A percentile compares a stretch with the other conserved stretches of the same genome.
Evolutionary conservation across 2,329 filamentous ascomycete genomes (phyloP).

Genomic region (Teratosphaeria pseudoeucalypti): DNA sequence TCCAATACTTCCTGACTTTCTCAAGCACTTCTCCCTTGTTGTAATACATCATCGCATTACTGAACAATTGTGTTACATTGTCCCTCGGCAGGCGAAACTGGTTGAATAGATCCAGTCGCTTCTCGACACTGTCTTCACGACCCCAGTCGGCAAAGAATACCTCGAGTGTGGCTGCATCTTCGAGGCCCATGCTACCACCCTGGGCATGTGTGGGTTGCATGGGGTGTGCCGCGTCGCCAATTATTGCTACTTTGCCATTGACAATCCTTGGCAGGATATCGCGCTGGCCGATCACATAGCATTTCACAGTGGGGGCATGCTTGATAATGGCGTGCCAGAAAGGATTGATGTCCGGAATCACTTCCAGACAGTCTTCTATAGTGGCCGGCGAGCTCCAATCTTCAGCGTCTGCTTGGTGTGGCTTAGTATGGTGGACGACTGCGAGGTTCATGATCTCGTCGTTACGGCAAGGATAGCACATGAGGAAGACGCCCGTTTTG

Average conservation of each 20-base stretch:
- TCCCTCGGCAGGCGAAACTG: background rate
- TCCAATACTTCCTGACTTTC: background rate
- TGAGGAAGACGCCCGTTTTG: slow-evolving; percentile 2
- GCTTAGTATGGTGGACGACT: slow-evolving; percentile 7
- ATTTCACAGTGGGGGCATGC: slow-evolving; percentile 1
- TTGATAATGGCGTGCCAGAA: slow-evolving; percentile 4
- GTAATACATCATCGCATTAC: slow-evolving; percentile 27
- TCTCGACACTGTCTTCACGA: slow-evolving; percentile 1
- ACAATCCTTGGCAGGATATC: slow-evolving; percentile 5
- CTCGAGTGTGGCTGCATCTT: background rate
- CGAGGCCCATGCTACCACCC: background rate
- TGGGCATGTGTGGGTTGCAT: slow-evolving; percentile 1
- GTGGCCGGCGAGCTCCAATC: slow-evolving; percentile 8
- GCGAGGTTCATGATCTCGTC: slow-evolving; percentile 10
- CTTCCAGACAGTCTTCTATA: slow-evolving; percentile 4
- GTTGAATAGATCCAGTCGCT: slow-evolving; percentile 1
- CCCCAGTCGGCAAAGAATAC: background rate
- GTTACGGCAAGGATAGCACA: slow-evolving; percentile 7
- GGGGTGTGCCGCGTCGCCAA: background rate
- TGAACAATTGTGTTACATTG: slow-evolving; percentile 1
- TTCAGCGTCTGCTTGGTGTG: slow-evolving; percentile 8
- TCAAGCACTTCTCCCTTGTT: slow-evolving; percentile 5
- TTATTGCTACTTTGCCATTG: slow-evolving; percentile 11
- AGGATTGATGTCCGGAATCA: slow-evolving; percentile 5
- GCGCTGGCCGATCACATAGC: background rate